phyloP scores from a whole-genome alignment of 2,329 filamentous ascomycete species.

The Colletotrichum sp. region DNA sequence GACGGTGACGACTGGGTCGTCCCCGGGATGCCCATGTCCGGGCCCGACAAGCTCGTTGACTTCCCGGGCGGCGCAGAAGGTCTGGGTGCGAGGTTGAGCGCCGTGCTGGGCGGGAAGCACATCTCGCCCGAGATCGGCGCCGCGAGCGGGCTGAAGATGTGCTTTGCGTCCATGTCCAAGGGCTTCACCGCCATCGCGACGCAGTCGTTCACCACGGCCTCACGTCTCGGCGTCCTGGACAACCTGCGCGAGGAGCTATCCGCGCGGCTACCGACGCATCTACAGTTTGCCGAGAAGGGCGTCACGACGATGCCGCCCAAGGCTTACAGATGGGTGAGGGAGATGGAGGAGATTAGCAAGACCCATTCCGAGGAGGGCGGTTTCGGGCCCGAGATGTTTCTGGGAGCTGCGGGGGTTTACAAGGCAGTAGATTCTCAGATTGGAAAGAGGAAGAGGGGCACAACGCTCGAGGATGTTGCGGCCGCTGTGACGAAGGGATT shows the following conservation, averaged over 20 bases:
- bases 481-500: constrained; percentile 51
- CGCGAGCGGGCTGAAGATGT: constrained; percentile 69
- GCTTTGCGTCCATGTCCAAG: constrained; percentile 66
- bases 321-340: constrained; percentile 77
- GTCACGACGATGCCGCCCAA: constrained; percentile 71
- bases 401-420: constrained; percentile 66
- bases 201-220: constrained; percentile 74
- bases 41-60: constrained; percentile 44
- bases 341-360: constrained; percentile 77
- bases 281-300: constrained; percentile 50
- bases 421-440: constrained; percentile 62
- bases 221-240: constrained; percentile 64
- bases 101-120: constrained; percentile 52
- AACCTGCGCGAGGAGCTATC: constrained; percentile 63
- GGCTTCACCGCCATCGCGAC: constrained; percentile 72
- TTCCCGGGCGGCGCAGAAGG: constrained; percentile 33
- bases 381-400: constrained; percentile 61
- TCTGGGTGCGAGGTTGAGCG: constrained; percentile 43
- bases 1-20: constrained; percentile 37
- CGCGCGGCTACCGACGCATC: constrained; percentile 50
- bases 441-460: constrained; percentile 59
- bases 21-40: constrained; percentile 53
- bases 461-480: constrained; percentile 63
- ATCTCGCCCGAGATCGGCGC: constrained; percentile 56
- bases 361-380: constrained; percentile 71